phyloP scores from a whole-genome alignment of 495 filamentous ascomycete species.

The Penicillium longicatenatum region DNA sequence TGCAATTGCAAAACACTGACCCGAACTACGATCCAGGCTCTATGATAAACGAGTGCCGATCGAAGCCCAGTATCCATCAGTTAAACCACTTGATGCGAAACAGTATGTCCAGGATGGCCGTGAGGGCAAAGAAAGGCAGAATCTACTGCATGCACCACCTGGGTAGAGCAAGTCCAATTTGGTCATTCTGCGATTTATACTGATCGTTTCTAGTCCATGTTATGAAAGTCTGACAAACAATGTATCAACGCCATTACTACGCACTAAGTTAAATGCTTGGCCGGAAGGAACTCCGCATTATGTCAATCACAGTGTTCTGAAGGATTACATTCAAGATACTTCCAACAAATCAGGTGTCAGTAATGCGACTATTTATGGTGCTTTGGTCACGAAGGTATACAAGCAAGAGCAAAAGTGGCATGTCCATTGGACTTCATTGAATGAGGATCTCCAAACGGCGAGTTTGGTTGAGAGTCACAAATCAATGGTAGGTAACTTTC shows the following conservation, averaged over 20 bases:
- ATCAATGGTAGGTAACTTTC: slow-evolving; percentile 15
- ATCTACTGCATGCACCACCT: slow-evolving; percentile 52
- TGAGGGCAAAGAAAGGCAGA: slow-evolving; percentile 24
- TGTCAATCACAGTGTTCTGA: slow-evolving; percentile 56
- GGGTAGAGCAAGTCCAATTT: slow-evolving; percentile 32
- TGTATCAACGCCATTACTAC: slow-evolving; percentile 62
- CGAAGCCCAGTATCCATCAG: slow-evolving; percentile 59
- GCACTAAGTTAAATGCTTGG: slow-evolving; percentile 60
- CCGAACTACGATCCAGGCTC: slow-evolving; percentile 36
- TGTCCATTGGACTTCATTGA: slow-evolving; percentile 39
- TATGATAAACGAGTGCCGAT: slow-evolving; percentile 60
- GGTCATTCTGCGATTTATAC: background rate
- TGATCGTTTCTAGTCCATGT: slow-evolving; percentile 42
- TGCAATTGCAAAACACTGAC: background rate
- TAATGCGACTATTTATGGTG: slow-evolving; percentile 53
- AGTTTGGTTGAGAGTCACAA: slow-evolving; percentile 26
- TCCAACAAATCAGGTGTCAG: slow-evolving; percentile 51
- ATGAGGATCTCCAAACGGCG: slow-evolving; percentile 34
- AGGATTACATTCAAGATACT: slow-evolving; percentile 61
- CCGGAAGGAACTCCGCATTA: slow-evolving; percentile 57
- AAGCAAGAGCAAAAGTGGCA: slow-evolving; percentile 54
- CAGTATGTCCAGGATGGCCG: slow-evolving; percentile 23
- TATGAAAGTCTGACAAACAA: slow-evolving; percentile 68
- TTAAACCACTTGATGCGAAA: slow-evolving; percentile 44
- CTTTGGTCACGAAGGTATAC: slow-evolving; percentile 55